Evolutionary conservation across 352 stramenopile genomes (phyloP), one percentile per base, ranked within the genome.

Genomic region (Phytophthora uliginosa): DNA sequence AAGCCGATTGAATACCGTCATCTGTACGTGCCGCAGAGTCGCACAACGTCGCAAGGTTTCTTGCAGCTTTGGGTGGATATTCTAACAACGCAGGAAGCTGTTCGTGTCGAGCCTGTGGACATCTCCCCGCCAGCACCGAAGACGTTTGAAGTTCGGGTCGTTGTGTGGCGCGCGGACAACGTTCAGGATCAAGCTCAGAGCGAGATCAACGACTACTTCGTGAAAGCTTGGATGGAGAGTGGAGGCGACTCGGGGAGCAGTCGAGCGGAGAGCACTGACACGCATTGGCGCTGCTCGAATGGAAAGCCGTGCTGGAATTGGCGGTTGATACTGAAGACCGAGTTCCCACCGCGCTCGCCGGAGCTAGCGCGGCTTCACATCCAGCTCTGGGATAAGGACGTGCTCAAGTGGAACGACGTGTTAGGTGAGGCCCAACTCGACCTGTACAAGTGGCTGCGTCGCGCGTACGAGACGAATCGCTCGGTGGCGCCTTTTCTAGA

Each of bases 281-380:
- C 92, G 0, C 95, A 98, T 71, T 98, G 94, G 94, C 88, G 95
- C 10, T 97, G 87, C 54, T 91, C 95, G 22, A 97, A 88, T 34
- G 92, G 95, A 18, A 97, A 95, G 58, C 91, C 87, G 0, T 96
- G 86, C 38, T 98, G 91, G 89, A 98, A 98, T 71, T 98, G 92
- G 85, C 88, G 95, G 0, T 75, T 98, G 56, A 97, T 97, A 57
- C 91, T 98, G 28, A 69, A 88, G 9, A 82, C 97, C 0, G 83
- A 97, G 64, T 94, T 96, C 18, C 93, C 93, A 0, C 66, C 92
- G 20, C 83, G 86, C 2, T 84, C 84, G 4, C 63, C 85, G 0
- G 95, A 98, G 61, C 88, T 98, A 56, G 90, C 84, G 2, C 89
- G 95, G 2, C 82, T 98, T 36, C 89, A 97, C 61, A 71, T 98